Base-by-base conservation (phyloP, 2,329 filamentous ascomycete genomes). In the Paecilomyces fulvus region DNA sequence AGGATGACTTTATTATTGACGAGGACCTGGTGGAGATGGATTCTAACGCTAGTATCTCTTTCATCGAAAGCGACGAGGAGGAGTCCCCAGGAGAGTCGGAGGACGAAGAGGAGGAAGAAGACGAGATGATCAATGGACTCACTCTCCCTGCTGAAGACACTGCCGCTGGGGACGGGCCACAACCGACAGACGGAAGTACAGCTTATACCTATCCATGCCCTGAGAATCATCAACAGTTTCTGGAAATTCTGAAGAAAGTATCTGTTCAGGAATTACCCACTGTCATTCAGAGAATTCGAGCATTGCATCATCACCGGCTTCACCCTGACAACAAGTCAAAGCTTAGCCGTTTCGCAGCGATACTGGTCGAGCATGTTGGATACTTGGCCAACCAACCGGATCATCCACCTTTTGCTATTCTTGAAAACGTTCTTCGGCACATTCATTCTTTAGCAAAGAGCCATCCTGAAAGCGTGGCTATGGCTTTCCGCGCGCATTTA, bases 1-100 rank as follows among this genome's bases (percentile, higher is more conserved):
- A 97, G 68, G 92, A 97, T 64, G 90, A 96, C 64, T 97, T 97
- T 65, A 70, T 92, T 25, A 85, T 96, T 59, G 92, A 97, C 58
- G 89, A 94, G 60, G 88, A 95, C 66, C 80, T 97, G 14, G 82
- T 96, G 31, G 91, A 91, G 11, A 92, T 86, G 63, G 89, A 85
- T 37, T 92, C 89, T n/a, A 71, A 76, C 51, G 70, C 67, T 30
- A 76, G 75, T 30, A 64, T 73, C 6, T 73, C 70, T n/a, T 63
- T 76, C 56, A 69, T 68, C 49, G 73, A 73, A 28, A 75, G 67
- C 49, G 72, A 74, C 52, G 66, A 85, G n/a, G 83, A 87, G 28
- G 75, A 79, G 3, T 73, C 80, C 17, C 79, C 79, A 7, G 80
- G 79, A 37, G 80, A 80, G 23, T 77, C 79, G 10, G 80, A 81